Conservation (phyloP, 2,329 filamentous ascomycete species). For the Colletotrichum sp. region DNA sequence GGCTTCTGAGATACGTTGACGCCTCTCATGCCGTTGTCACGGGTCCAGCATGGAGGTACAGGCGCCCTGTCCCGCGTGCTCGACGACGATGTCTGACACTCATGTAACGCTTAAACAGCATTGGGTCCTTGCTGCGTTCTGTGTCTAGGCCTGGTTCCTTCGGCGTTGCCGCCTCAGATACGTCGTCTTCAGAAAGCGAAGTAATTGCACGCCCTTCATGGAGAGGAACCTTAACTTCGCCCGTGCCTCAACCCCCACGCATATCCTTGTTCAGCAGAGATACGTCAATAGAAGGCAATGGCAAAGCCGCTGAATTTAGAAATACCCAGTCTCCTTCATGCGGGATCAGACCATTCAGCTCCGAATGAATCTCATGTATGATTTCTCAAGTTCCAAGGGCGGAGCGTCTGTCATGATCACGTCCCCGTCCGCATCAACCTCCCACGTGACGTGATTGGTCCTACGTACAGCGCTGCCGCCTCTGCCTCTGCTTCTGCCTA, state of each 20-base stretch:
- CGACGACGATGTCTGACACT: neutral
- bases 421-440: neutral
- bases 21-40: neutral
- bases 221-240: neutral
- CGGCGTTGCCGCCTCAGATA: neutral
- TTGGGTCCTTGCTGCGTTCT: neutral
- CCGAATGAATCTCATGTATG: no score
- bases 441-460: neutral
- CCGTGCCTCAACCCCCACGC: neutral
- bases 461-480: neutral
- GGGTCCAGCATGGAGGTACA: neutral
- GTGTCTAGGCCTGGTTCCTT: rapidly evolving
- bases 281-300: rapidly evolving
- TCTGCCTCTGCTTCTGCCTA: neutral
- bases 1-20: neutral
- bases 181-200: neutral
- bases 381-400: neutral
- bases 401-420: neutral
- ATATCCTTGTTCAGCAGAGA: neutral
- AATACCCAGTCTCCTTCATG: rapidly evolving
- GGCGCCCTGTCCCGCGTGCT: neutral
- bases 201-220: rapidly evolving
- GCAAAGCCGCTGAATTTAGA: rapidly evolving
- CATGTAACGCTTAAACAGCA: neutral
- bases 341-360: rapidly evolving